Evolutionary conservation across 768 basidiomycete species (phyloP).

Genomic region (Mycena sanguinolenta): DNA sequence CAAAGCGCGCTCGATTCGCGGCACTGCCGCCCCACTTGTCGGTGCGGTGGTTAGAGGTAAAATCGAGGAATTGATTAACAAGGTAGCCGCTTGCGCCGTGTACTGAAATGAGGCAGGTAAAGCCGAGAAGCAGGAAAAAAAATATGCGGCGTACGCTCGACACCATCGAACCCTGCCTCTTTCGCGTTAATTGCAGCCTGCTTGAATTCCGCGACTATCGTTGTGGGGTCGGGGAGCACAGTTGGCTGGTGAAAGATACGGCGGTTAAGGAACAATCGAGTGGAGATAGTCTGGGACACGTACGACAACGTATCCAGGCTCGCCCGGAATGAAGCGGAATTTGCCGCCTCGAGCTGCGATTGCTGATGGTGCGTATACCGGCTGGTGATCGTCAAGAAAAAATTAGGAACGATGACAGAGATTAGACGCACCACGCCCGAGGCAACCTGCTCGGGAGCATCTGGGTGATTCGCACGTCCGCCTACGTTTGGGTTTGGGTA

Average conservation of each 20-base stretch:
- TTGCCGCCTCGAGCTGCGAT: constrained; percentile 43
- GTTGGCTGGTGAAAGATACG: constrained; percentile 17
- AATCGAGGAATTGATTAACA: constrained; percentile 48
- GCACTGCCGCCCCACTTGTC: constrained; percentile 56
- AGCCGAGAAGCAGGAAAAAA: neutral
- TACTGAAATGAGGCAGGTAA: constrained; percentile 44
- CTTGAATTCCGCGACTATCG: constrained; percentile 30
- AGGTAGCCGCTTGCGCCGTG: constrained; percentile 58
- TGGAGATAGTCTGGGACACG: neutral
- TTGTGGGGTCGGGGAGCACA: constrained; percentile 22
- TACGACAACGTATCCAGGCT: constrained; percentile 42
- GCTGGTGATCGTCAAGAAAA: constrained; percentile 5
- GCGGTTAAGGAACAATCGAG: neutral
- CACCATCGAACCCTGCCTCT: constrained; percentile 46
- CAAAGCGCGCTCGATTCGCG: constrained; percentile 56
- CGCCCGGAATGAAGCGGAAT: constrained; percentile 40
- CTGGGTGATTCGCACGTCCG: constrained; percentile 17
- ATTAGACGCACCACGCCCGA: neutral
- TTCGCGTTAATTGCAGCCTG: constrained; percentile 32
- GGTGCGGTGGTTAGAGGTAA: constrained; percentile 50
- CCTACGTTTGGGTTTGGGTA: neutral
- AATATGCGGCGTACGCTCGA: constrained; percentile 54
- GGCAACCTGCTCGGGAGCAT: constrained; percentile 19
- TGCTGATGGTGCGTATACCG: constrained; percentile 32
- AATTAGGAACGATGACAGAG: no score